A percentile compares a stretch with the other conserved stretches of the same genome.
Evolutionary conservation across 139 green algal genomes (phyloP).

Genomic region (Limnomonas spitsbergensis): DNA sequence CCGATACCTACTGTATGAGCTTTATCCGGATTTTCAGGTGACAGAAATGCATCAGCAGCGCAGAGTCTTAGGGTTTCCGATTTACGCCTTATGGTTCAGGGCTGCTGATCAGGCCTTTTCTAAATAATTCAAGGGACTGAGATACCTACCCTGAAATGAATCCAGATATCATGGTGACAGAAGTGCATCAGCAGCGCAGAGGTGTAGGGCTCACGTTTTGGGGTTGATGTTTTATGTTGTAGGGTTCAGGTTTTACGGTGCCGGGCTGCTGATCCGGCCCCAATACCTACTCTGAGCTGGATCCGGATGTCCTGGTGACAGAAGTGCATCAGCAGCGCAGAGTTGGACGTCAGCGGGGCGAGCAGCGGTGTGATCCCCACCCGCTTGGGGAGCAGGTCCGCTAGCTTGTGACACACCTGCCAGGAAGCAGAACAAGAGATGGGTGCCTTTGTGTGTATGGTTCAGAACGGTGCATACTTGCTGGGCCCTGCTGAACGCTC

Average conservation of each 20-base stretch:
- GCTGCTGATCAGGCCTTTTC: too few species aligned
- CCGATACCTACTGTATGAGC: neutral
- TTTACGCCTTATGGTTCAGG: too few species aligned
- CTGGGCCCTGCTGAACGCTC: too few species aligned
- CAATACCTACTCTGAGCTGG: constrained; percentile 5
- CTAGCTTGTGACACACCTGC: constrained; percentile 23
- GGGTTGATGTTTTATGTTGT: too few species aligned
- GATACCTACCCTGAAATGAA: constrained; percentile 1
- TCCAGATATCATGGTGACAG: constrained; percentile 9
- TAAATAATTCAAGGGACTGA: too few species aligned
- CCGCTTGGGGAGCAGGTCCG: constrained; percentile 18
- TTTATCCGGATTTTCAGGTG: constrained; percentile 11
- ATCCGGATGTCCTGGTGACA: constrained; percentile 17
- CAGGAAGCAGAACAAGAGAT: too few species aligned
- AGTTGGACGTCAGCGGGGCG: neutral
- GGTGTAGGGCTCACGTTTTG: neutral
- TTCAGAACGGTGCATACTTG: too few species aligned
- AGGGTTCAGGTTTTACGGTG: too few species aligned
- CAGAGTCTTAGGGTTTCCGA: neutral
- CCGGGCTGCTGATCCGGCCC: too few species aligned
- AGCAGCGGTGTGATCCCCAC: constrained; percentile 17
- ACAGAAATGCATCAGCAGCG: constrained; percentile 8
- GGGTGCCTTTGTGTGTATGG: too few species aligned
- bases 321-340: constrained; percentile 12
- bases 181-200: constrained; percentile 12